These are phyloP conservation scores for Starmerella stigmatis DNA, from an alignment of 805 yeast species.

Conservation along the genomic window DNA sequence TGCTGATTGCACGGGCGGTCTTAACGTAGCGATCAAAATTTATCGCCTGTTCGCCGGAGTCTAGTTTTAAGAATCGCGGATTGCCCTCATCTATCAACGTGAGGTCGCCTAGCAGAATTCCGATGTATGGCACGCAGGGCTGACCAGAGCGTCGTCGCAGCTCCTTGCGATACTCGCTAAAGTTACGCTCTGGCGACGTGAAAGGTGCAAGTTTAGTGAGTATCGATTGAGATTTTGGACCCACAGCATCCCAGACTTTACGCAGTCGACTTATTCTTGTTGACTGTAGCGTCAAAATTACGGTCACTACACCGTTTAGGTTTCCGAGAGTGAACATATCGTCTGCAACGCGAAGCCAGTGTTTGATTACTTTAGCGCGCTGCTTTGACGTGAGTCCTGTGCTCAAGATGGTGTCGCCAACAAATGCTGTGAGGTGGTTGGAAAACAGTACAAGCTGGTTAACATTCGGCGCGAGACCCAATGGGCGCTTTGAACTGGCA, in stretches of 20 bases:
- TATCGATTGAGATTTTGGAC: conserved; percentile 24
- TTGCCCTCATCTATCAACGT: conserved; percentile 34
- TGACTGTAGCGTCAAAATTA: conserved; percentile 30
- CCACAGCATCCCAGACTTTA: conserved; percentile 29
- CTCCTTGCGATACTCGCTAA: conserved; percentile 28
- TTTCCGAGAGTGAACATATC: conserved; percentile 28
- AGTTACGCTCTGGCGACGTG: conserved; percentile 31
- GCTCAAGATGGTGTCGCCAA: conserved; percentile 30
- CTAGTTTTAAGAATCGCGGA: conserved; percentile 21
- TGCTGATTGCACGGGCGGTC: conserved; percentile 28
- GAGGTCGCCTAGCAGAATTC: conserved; percentile 31
- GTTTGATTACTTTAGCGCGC: conserved; percentile 30
- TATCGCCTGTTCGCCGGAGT: conserved; percentile 22
- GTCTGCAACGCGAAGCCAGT: conserved; percentile 33
- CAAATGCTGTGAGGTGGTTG: conserved; percentile 32
- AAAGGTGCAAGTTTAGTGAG: conserved; percentile 26
- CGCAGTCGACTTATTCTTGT: conserved; percentile 31
- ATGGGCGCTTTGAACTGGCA: conserved; percentile 25
- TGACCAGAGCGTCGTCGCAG: conserved; percentile 22
- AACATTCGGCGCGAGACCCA: conserved; percentile 30
- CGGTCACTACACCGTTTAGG: conserved; percentile 30
- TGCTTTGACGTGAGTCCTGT: conserved; percentile 26
- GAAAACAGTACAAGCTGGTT: conserved; percentile 26
- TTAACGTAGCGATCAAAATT: conserved; percentile 32
- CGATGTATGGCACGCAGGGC: conserved; percentile 33